Evolutionary conservation across 2,329 filamentous ascomycete species (phyloP).

Genomic region (Penicillium occitanis): DNA sequence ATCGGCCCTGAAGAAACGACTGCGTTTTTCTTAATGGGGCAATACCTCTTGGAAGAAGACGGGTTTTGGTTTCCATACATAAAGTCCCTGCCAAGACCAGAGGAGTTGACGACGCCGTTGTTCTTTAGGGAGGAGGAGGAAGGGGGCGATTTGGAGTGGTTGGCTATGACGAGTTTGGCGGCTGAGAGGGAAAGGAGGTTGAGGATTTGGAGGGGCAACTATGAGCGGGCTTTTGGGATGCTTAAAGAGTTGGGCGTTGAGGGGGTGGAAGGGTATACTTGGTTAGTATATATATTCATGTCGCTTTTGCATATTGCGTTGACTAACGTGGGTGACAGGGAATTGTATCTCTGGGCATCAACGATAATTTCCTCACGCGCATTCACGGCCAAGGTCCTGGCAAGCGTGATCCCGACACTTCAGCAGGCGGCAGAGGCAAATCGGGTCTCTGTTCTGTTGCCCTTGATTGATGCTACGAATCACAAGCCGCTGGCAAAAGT

Average conservation of each 20-base stretch:
- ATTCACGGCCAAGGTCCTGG: slow-evolving; percentile 46
- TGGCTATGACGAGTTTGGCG: slow-evolving; percentile 40
- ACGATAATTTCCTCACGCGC: slow-evolving; percentile 47
- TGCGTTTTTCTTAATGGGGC: slow-evolving; percentile 68
- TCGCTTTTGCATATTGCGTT: not conserved
- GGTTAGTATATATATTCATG: slow-evolving; percentile 30
- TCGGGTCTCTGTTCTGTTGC: slow-evolving; percentile 64
- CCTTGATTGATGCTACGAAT: slow-evolving; percentile 70
- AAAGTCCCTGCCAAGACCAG: slow-evolving; percentile 62
- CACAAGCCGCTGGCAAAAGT: slow-evolving; percentile 63
- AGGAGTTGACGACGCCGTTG: slow-evolving; percentile 60
- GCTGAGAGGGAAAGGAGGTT: slow-evolving; percentile 36
- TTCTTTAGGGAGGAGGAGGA: slow-evolving; percentile 58
- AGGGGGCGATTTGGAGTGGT: slow-evolving; percentile 55
- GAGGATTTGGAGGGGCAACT: slow-evolving; percentile 39
- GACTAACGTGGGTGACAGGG: slow-evolving; percentile 30
- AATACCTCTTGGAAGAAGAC: slow-evolving; percentile 58
- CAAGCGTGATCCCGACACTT: slow-evolving; percentile 35
- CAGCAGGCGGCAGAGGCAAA: slow-evolving; percentile 53
- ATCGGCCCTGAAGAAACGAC: slow-evolving; percentile 61
- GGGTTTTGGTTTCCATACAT: slow-evolving; percentile 72
- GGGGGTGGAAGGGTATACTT: slow-evolving; percentile 36
- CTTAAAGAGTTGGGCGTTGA: slow-evolving; percentile 36
- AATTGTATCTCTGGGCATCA: slow-evolving; percentile 48
- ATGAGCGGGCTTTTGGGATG: slow-evolving; percentile 33